These are phyloP conservation scores for Epichloe aotearoae DNA, from an alignment of 2,329 filamentous ascomycete genomes.

Conservation along the genomic window DNA sequence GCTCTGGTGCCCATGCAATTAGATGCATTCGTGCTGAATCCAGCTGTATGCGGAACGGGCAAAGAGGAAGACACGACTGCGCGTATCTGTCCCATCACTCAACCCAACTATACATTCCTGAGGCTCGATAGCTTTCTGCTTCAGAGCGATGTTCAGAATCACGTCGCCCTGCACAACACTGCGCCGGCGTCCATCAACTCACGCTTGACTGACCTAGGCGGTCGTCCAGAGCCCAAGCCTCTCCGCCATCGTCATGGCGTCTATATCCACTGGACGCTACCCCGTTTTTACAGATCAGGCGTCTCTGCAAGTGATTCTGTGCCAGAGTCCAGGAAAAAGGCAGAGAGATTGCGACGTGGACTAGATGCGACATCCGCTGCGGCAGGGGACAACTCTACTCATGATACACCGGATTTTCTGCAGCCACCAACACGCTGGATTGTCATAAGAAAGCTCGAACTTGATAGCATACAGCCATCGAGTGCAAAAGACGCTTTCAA, in stretches of 20 bases:
- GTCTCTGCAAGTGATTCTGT: too few species aligned
- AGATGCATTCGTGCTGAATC: conserved; percentile 19
- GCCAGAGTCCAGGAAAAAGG: too few species aligned
- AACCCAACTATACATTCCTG: conserved; percentile 33
- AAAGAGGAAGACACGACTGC: conserved; percentile 5
- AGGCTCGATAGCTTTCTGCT: conserved; percentile 23
- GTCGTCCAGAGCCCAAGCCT: background rate
- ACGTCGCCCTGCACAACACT: conserved; percentile 24
- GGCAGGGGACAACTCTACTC: too few species aligned
- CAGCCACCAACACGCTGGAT: too few species aligned
- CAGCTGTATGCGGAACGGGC: conserved; percentile 13
- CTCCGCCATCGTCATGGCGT: conserved; percentile 22
- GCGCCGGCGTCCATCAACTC: conserved; percentile 19
- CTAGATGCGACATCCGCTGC: too few species aligned
- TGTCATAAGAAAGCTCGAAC: too few species aligned
- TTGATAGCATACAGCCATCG: too few species aligned
- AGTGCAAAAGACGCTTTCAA: too few species aligned
- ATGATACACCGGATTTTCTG: too few species aligned
- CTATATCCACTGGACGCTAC: conserved; percentile 30
- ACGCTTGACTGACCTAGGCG: conserved; percentile 20
- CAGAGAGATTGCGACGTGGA: too few species aligned
- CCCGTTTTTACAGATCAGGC: conserved; percentile 19
- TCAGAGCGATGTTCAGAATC: conserved; percentile 24
- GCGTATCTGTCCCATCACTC: conserved; percentile 26
- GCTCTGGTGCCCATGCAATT: conserved; percentile 18